Base-by-base conservation (phyloP, 148 eudicot genomes). In the Tetragonia tetragonoides region DNA sequence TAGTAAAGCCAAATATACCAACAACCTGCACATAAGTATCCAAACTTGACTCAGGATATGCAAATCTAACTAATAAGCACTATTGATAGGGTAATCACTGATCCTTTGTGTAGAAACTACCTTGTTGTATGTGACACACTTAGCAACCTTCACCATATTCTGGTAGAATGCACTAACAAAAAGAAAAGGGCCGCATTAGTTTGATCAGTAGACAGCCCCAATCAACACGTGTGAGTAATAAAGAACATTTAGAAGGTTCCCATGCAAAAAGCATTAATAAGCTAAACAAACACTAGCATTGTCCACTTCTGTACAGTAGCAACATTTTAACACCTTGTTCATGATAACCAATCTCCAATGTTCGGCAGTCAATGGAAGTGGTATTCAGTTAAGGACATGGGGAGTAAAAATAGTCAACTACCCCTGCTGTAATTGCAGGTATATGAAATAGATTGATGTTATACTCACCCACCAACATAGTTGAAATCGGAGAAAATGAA, bases 51-150 rank as follows among this genome's bases (percentile, higher is more conserved):
- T 41, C 72, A 39, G 39, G 23, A 66, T 38, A 81, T 57, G 7
- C 69, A 68, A 63, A 49, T 65, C 23, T 57, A 66, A 37, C 18
- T 39, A 40, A 14, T 15, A 76, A 34, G 18, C 0, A 68, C 20
- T 69, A 41, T 1, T 49, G 57, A 6, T 40, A 44, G 15, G 47
- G 7, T 42, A 59, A 21, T 23, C 17, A 57, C 47, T 62, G 47
- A 62, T 51, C 44, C 44, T 47, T 49, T 53, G 49, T 40, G 61
- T 40, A 64, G 42, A 65, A 73, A 6, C 57, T 71, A 95, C 99
- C 97, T 95, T 92, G 77, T 95, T 95, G 81, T 79, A 87, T 21
- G 99, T 95, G 74, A 95, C 94, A 81, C 99, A 93, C 74, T 90
- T 95, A 60, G 87, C 86, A 72, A 95, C 87, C 91, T 69, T 95